Evolutionary conservation across 257 asterid species (phyloP), one percentile per base, ranked within the genome.

Genomic region (Salvia splendens): DNA sequence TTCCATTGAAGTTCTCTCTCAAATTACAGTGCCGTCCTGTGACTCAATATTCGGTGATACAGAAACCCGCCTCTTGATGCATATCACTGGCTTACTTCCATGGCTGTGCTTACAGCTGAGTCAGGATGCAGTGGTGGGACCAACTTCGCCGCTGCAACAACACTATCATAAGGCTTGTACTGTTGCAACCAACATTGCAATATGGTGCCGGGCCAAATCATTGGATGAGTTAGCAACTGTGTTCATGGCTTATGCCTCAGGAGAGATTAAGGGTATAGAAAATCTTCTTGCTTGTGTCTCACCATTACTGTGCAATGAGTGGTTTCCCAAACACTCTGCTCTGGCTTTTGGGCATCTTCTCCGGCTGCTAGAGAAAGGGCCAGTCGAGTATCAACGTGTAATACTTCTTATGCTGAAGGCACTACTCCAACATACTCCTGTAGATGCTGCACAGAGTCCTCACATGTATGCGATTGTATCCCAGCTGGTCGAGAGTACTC

Each of bases 391-490:
- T 78, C 96, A 94, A 61, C 95, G 99, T 0, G 98, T 94, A 24
- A 89, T 94, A 71, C 98, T 93, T 69, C 94, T 94, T 10, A 87
- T 89, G 85, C 80, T 94, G 35, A 94, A 93, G 78, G 99, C 99
- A 8, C 70, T 94, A 71, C 99, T 94, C 69, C 99, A 94, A 80
- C 99, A 91, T 65, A 94, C 99, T 17, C 93, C 96, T 2, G 95
- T 91, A 73, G 96, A 94, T 65, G 90, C 99, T 0, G 84, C 98
- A 52, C 99, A 91, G 82, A 91, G 96, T 59, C 99, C 98, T 9
- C 98, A 94, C 61, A 94, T 94, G 99, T 94, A 88, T 57, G 96
- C 96, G 8, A 85, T 94, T 6, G 99, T 94, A 42, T 94, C 99
- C 46, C 99, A 91, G 73, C 87, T 94, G 48, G 98, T 94, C 11